Evolutionary conservation across 2,329 filamentous ascomycete species (phyloP).

Genomic region (Aureobasidium lini): DNA sequence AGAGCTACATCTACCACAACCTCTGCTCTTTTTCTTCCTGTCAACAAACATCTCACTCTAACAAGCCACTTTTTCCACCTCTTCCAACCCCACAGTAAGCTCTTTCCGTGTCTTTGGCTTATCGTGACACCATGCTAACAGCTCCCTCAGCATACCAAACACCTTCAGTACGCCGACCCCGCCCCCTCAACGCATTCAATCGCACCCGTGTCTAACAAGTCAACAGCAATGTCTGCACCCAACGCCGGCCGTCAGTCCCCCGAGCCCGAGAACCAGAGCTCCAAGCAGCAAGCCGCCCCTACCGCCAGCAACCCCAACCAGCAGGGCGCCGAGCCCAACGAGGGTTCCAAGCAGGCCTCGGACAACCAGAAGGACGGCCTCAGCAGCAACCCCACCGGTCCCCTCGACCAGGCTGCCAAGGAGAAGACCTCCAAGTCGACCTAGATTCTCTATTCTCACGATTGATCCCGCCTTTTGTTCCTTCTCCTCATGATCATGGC

Average conservation of each 20-base stretch:
- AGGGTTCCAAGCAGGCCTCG: slow-evolving; percentile 43
- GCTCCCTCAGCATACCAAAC: neutral
- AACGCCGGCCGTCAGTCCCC: slow-evolving; percentile 70
- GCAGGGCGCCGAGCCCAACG: slow-evolving; percentile 33
- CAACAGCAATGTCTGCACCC: slow-evolving; percentile 53
- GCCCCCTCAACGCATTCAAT: slow-evolving; percentile 21
- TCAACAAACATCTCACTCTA: slow-evolving; percentile 10
- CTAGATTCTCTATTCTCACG: slow-evolving; percentile 4
- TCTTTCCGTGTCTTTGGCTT: neutral
- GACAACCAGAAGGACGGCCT: slow-evolving; percentile 49
- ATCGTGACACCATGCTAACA: neutral
- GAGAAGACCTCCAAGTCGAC: slow-evolving; percentile 52
- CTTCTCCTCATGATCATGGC: neutral
- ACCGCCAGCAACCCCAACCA: slow-evolving; percentile 53
- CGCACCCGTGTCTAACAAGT: slow-evolving; percentile 12
- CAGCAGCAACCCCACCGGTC: slow-evolving; percentile 58
- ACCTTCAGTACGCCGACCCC: slow-evolving; percentile 7
- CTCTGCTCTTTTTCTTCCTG: slow-evolving; percentile 8
- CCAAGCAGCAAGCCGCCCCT: slow-evolving; percentile 54
- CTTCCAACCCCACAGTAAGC: neutral
- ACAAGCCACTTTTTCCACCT: neutral
- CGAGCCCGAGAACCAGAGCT: slow-evolving; percentile 59
- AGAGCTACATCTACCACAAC: slow-evolving; percentile 4
- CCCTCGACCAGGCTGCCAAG: slow-evolving; percentile 53
- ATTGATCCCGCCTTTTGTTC: neutral